These are phyloP conservation scores for Mollisiaceae sp. DNA, from an alignment of 2,329 filamentous ascomycete genomes.

Conservation along the genomic window DNA sequence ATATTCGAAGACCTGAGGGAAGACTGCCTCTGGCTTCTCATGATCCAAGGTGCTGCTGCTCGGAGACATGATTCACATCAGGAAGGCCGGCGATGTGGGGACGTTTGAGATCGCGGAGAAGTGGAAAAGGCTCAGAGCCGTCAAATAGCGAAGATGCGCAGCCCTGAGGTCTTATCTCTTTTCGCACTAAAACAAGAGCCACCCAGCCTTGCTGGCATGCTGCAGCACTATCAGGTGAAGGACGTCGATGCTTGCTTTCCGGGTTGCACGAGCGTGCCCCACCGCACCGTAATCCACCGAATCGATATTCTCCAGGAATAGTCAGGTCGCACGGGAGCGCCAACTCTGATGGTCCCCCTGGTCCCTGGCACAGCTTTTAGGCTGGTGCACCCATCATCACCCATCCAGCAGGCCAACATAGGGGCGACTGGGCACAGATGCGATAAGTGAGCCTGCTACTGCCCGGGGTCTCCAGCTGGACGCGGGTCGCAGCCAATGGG, in stretches of 20 bases:
- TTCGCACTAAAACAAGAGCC: conserved; percentile 13
- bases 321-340: conserved; percentile 18
- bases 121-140: background rate
- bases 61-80: conserved; percentile 8
- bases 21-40: conserved; percentile 39
- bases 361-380: conserved; percentile 4
- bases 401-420: background rate
- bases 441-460: too few relatives aligned
- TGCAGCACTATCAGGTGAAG: conserved; percentile 24
- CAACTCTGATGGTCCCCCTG: conserved; percentile 11
- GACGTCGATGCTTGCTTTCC: conserved; percentile 18
- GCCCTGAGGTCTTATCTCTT: conserved; percentile 25
- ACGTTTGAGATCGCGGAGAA: background rate
- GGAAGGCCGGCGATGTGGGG: background rate
- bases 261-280: conserved; percentile 19
- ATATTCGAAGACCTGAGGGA: conserved; percentile 37
- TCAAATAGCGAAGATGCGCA: conserved; percentile 12
- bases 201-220: conserved; percentile 4
- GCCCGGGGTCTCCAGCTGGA: conserved; percentile 8
- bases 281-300: conserved; percentile 19
- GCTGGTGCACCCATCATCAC: conserved; percentile 17
- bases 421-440: background rate
- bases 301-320: conserved; percentile 27
- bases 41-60: conserved; percentile 35
- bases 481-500: conserved; percentile 9